These are phyloP conservation scores for Clathrus columnatus DNA, from an alignment of 768 basidiomycete species.

Conservation along the genomic window DNA sequence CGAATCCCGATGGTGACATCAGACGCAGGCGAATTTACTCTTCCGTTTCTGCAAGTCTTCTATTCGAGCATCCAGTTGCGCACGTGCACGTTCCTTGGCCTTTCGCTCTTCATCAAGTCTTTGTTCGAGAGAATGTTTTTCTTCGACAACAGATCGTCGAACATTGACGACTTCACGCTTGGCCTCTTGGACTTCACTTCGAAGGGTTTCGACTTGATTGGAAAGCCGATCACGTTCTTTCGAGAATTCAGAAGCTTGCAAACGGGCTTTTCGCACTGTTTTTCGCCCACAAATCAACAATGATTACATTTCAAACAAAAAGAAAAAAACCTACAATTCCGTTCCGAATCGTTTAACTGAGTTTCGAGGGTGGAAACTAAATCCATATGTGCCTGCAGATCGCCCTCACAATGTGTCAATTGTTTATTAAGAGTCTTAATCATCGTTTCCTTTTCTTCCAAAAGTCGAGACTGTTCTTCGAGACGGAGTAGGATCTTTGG, in stretches of 20 bases:
- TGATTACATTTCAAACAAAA: conserved; percentile 1
- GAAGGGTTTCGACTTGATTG: conserved; percentile 54
- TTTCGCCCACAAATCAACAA: conserved; percentile 11
- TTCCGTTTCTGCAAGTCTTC: conserved; percentile 77
- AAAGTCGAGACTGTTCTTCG: conserved; percentile 64
- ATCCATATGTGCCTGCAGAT: conserved; percentile 88
- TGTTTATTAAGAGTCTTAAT: conserved; percentile 93
- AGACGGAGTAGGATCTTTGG: conserved; percentile 48
- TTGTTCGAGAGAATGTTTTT: conserved; percentile 80
- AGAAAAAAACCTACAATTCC: conserved; percentile 60
- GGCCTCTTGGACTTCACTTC: conserved; percentile 65
- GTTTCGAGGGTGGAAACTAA: conserved; percentile 77
- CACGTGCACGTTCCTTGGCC: conserved; percentile 81
- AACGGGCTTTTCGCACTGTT: conserved; percentile 83
- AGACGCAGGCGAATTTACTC: conserved; percentile 89
- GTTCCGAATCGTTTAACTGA: conserved; percentile 85
- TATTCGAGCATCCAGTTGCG: conserved; percentile 81
- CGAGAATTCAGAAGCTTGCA: conserved; percentile 86
- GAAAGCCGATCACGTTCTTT: conserved; percentile 75
- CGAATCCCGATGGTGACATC: conserved; percentile 19
- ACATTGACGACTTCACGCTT: conserved; percentile 73
- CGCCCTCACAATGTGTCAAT: conserved; percentile 84
- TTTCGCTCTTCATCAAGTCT: conserved; percentile 79
- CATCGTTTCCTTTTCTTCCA: conserved; percentile 84
- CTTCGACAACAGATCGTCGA: conserved; percentile 74